phyloP scores from a whole-genome alignment of 2,329 filamentous ascomycete genomes.

The Stachybotrys elegans region DNA sequence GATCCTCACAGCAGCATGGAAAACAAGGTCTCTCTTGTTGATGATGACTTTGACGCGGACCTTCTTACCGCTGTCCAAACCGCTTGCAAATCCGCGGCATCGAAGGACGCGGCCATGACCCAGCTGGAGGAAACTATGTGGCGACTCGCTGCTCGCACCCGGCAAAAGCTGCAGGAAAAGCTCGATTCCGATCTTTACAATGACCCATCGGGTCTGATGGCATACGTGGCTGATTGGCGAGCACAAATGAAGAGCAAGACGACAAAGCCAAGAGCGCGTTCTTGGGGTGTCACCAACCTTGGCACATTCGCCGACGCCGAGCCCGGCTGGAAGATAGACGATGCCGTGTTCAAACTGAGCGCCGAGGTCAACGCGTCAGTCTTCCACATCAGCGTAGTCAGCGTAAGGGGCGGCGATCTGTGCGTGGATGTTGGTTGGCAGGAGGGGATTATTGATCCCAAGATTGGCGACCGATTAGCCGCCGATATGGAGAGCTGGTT shows the following conservation, averaged over 20 bases:
- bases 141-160: slow-evolving; percentile 10
- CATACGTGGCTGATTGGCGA: slow-evolving; percentile 18
- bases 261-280: slow-evolving; percentile 15
- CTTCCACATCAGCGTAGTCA: slow-evolving; percentile 16
- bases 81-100: slow-evolving; percentile 2
- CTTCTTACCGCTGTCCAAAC: slow-evolving; percentile 3
- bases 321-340: slow-evolving; percentile 15
- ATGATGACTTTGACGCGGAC: slow-evolving; percentile 3
- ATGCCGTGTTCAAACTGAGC: slow-evolving; percentile 15
- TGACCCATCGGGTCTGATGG: slow-evolving; percentile 16
- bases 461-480: slow-evolving; percentile 13
- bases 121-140: slow-evolving; percentile 16
- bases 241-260: slow-evolving; percentile 10
- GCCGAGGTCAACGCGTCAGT: slow-evolving; percentile 14
- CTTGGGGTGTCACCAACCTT: slow-evolving; percentile 21
- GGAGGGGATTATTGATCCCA: slow-evolving; percentile 11
- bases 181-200: slow-evolving; percentile 17
- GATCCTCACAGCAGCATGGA: slow-evolving; percentile 9
- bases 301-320: slow-evolving; percentile 17
- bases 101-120: background rate
- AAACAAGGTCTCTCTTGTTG: slow-evolving; percentile 10
- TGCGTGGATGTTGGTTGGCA: slow-evolving; percentile 20
- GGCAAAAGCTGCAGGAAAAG: slow-evolving; percentile 9
- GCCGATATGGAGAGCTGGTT: slow-evolving; percentile 15
- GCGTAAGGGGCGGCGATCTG: slow-evolving; percentile 14